phyloP scores from a whole-genome alignment of 257 asterid species.

The Paraleonurus japonicus region DNA sequence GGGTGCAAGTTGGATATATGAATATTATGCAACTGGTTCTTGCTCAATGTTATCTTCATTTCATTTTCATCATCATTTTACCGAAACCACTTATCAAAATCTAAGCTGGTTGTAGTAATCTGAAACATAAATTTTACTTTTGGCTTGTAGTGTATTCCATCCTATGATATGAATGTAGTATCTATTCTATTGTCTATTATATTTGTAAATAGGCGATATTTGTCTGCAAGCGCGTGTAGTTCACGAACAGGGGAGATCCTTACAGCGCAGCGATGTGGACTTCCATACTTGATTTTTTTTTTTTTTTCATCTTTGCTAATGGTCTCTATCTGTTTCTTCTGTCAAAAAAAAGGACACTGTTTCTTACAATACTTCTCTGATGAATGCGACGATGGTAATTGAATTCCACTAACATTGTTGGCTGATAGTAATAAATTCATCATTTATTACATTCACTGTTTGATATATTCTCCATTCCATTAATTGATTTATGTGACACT shows the following conservation, averaged over 20 bases:
- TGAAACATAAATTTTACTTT: neutral
- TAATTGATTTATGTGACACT: no score
- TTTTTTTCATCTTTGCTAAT: neutral
- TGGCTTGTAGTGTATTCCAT: neutral
- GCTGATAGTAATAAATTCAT: neutral
- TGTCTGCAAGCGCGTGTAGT: neutral
- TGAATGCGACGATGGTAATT: neutral
- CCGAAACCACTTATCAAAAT: no score
- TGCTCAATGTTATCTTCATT: neutral
- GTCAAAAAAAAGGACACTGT: no score
- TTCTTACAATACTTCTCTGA: neutral
- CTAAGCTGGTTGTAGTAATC: no score
- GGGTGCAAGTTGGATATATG: neutral
- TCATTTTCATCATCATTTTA: neutral
- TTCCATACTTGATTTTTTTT: neutral
- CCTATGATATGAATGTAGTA: neutral
- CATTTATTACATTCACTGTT: neutral
- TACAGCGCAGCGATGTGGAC: conserved; percentile 11
- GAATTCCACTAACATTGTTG: neutral
- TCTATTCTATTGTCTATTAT: no score
- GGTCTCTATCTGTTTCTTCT: no score
- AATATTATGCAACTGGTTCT: neutral
- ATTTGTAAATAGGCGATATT: neutral
- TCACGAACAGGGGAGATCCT: conserved; percentile 28
- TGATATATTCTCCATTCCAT: no score